Conservation (phyloP, 768 basidiomycete species). For the Boletus rufocinnamomeus region DNA sequence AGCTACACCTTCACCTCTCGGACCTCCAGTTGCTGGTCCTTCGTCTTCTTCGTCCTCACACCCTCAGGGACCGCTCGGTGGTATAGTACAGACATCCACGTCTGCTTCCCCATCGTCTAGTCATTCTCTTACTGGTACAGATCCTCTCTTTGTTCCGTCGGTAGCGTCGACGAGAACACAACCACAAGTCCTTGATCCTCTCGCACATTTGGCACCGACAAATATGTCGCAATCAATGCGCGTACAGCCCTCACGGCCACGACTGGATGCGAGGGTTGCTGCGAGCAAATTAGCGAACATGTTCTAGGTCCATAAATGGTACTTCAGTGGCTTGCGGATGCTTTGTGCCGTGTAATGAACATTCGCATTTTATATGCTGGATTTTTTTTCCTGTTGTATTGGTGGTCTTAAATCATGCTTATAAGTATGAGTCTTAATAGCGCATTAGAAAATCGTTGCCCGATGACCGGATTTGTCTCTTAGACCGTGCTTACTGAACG, state of each 20-base stretch:
- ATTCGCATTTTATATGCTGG: conserved; percentile 22
- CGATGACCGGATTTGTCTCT: not conserved
- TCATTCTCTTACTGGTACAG: conserved; percentile 22
- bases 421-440: not conserved
- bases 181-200: conserved; percentile 54
- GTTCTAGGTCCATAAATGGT: conserved; percentile 51
- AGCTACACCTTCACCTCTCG: conserved; percentile 40
- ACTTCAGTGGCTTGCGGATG: not conserved
- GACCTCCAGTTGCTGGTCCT: conserved; percentile 37
- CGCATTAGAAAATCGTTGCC: not conserved
- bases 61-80: conserved; percentile 25
- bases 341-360: conserved; percentile 7
- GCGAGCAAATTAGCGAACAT: conserved; percentile 90
- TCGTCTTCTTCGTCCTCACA: conserved; percentile 38
- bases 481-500: too few species aligned
- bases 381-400: conserved; percentile 14
- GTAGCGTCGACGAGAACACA: conserved; percentile 24
- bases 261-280: conserved; percentile 82
- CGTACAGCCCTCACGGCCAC: conserved; percentile 66
- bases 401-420: conserved; percentile 5
- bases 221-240: conserved; percentile 76
- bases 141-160: conserved; percentile 16
- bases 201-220: conserved; percentile 59
- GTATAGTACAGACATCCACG: conserved; percentile 9
- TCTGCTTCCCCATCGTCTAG: conserved; percentile 9